A percentile compares a stretch with the other conserved stretches of the same genome.
Conservation (phyloP, 2,329 filamentous ascomycete species). For the Monosporascus sp. region DNA sequence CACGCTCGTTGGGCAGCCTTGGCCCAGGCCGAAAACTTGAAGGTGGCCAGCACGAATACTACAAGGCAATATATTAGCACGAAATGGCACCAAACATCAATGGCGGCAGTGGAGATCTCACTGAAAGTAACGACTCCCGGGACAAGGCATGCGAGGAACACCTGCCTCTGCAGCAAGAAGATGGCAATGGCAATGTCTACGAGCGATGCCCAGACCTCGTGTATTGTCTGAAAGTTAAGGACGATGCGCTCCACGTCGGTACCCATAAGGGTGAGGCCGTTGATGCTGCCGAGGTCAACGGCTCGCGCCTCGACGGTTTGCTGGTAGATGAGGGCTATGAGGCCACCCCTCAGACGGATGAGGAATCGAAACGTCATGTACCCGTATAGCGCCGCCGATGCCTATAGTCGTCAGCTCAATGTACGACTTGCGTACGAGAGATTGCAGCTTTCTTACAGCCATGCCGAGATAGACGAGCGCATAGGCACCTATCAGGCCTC, state of each 20-base stretch:
- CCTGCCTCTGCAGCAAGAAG: constrained; percentile 25
- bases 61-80: constrained; percentile 6
- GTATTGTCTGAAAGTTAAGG: constrained; percentile 14
- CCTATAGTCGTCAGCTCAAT: not conserved
- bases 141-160: constrained; percentile 16
- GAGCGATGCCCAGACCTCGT: constrained; percentile 25
- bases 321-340: constrained; percentile 22
- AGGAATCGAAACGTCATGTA: constrained; percentile 20
- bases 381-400: constrained; percentile 16
- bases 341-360: constrained; percentile 16
- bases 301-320: constrained; percentile 13
- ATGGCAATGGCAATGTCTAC: constrained; percentile 23
- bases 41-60: constrained; percentile 13
- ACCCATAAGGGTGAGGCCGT: constrained; percentile 28
- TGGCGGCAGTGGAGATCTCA: not conserved
- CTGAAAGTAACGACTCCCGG: constrained; percentile 1
- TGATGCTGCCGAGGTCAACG: constrained; percentile 18
- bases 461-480: constrained; percentile 27
- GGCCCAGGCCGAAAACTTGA: constrained; percentile 5
- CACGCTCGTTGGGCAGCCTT: constrained; percentile 28
- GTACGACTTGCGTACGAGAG: no score
- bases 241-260: constrained; percentile 28
- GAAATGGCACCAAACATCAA: not conserved
- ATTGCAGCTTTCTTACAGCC: constrained; percentile 14
- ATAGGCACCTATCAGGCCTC: constrained; percentile 26